Conservation (phyloP, 2,329 filamentous ascomycete species). For the Venturia nashicola region DNA sequence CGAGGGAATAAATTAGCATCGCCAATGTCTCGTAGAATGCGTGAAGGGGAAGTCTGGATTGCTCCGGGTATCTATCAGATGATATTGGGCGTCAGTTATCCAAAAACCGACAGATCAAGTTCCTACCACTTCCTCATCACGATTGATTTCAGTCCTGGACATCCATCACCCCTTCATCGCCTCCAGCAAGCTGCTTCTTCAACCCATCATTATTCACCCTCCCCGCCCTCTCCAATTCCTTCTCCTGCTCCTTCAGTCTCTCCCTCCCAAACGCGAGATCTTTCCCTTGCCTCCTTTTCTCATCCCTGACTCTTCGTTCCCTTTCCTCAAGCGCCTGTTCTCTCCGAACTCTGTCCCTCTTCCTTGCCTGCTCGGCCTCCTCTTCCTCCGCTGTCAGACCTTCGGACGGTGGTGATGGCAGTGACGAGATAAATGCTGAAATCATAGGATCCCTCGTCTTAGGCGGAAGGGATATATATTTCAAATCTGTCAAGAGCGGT, state of each 20-base stretch:
- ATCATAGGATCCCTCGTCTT: conserved; percentile 51
- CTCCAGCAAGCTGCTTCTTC: conserved; percentile 41
- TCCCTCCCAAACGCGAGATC: conserved; percentile 50
- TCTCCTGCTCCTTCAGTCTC: conserved; percentile 51
- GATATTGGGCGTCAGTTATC: too few relatives aligned
- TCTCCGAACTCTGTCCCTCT: conserved; percentile 32
- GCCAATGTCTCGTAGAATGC: too few relatives aligned
- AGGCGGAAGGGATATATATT: conserved; percentile 55
- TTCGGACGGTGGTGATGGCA: conserved; percentile 46
- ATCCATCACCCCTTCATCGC: background rate
- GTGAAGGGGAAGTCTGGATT: too few relatives aligned
- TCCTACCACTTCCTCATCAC: background rate
- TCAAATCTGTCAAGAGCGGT: conserved; percentile 51
- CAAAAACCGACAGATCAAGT: background rate
- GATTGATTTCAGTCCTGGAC: background rate
- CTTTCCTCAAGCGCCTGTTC: conserved; percentile 56
- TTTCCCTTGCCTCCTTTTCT: conserved; percentile 47
- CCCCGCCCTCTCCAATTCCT: conserved; percentile 57
- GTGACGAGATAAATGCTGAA: conserved; percentile 51
- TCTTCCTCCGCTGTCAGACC: conserved; percentile 25
- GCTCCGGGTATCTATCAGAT: too few relatives aligned
- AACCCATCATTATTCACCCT: conserved; percentile 54
- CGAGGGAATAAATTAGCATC: too few relatives aligned
- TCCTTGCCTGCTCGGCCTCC: conserved; percentile 37
- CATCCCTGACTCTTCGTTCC: conserved; percentile 48